Evolutionary conservation across 306 rosid species (phyloP).

Genomic region (Arachis stenosperma): DNA sequence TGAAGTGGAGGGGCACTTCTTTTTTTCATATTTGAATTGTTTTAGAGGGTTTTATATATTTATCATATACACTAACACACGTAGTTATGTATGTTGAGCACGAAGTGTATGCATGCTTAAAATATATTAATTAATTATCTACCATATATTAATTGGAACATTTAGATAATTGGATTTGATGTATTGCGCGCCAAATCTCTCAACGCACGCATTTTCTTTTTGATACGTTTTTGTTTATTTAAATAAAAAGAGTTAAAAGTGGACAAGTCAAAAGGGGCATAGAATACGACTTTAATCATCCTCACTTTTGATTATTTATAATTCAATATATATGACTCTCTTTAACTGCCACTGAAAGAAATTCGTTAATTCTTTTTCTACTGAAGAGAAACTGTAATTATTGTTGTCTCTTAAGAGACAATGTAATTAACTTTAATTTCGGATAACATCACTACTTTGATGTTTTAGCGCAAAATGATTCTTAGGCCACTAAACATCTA

Average conservation of each 20-base stretch:
- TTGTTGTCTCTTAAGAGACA: slow-evolving; percentile 38
- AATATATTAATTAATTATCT: no score
- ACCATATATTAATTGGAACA: no score
- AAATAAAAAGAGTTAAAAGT: slow-evolving; percentile 33
- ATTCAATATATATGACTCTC: slow-evolving; percentile 6
- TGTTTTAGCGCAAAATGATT: slow-evolving; percentile 33
- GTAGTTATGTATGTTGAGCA: slow-evolving; percentile 1
- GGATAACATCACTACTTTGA: slow-evolving; percentile 38
- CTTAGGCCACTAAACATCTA: slow-evolving; percentile 23
- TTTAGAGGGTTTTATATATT: background rate
- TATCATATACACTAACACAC: background rate
- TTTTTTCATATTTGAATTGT: background rate
- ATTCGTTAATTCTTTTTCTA: slow-evolving; percentile 54
- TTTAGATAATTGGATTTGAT: slow-evolving; percentile 19
- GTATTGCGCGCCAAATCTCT: slow-evolving; percentile 23
- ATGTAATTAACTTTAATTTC: slow-evolving; percentile 50
- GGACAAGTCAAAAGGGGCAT: slow-evolving; percentile 49
- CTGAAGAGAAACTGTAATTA: slow-evolving; percentile 1
- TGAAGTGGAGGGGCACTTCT: slow-evolving; percentile 15
- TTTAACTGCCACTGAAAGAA: slow-evolving; percentile 72
- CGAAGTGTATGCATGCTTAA: background rate
- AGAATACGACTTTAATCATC: slow-evolving; percentile 35
- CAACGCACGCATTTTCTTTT: background rate
- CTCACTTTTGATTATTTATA: slow-evolving; percentile 44
- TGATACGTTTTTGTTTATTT: slow-evolving; percentile 2